These are phyloP conservation scores for Fusarium aywerte DNA, from an alignment of 2,329 filamentous ascomycete species.

Conservation along the genomic window DNA sequence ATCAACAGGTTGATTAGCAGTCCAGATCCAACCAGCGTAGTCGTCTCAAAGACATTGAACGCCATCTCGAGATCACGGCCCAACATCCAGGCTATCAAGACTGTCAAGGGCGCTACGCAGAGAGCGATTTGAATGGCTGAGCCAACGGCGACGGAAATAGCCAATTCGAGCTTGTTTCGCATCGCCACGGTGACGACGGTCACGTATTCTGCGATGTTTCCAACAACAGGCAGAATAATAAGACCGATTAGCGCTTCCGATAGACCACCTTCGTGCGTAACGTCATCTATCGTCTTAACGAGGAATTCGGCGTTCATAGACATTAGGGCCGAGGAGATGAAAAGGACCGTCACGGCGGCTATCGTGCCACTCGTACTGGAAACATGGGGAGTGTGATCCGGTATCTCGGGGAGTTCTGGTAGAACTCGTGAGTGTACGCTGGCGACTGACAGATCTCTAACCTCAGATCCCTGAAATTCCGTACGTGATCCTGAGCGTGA, in stretches of 20 bases:
- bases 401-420: not conserved
- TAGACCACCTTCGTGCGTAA: conserved; percentile 60
- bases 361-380: conserved; percentile 36
- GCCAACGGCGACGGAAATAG: conserved; percentile 69
- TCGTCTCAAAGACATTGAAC: conserved; percentile 80
- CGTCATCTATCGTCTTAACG: conserved; percentile 66
- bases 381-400: not conserved
- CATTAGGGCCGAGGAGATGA: conserved; percentile 65
- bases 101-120: conserved; percentile 69
- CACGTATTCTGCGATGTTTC: conserved; percentile 72
- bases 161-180: conserved; percentile 71
- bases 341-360: conserved; percentile 61
- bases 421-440: conserved; percentile 24
- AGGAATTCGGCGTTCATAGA: conserved; percentile 71
- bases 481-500: conserved; percentile 35
- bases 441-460: conserved; percentile 39
- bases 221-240: conserved; percentile 70
- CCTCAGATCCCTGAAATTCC: conserved; percentile 36
- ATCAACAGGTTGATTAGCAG: conserved; percentile 82
- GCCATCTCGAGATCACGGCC: conserved; percentile 70
- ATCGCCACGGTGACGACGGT: conserved; percentile 69
- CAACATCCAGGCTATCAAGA: conserved; percentile 69
- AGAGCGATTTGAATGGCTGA: conserved; percentile 71
- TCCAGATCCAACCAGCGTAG: conserved; percentile 75
- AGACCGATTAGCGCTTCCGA: conserved; percentile 70